A percentile compares a stretch with the other conserved stretches of the same genome.
These are phyloP conservation scores for Atkinsonella texensis DNA, from an alignment of 2,329 filamentous ascomycete species.

Conservation along the genomic window DNA sequence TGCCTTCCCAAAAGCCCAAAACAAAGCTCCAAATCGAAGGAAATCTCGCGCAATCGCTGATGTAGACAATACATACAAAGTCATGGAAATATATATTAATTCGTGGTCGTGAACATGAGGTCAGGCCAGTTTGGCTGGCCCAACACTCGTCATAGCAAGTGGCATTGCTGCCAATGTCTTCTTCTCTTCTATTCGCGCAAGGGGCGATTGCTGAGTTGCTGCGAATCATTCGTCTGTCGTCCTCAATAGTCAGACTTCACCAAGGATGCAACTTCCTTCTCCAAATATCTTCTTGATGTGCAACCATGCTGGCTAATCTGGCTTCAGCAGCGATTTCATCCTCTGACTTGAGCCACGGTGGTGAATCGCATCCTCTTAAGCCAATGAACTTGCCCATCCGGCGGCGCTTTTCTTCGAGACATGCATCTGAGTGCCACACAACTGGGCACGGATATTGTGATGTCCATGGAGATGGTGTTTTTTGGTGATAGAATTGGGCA, in stretches of 20 bases:
- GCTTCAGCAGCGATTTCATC: constrained; percentile 36
- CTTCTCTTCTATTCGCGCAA: neutral
- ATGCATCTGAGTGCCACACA: constrained; percentile 41
- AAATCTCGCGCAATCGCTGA: constrained; percentile 4
- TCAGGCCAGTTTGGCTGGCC: neutral
- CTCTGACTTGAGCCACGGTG: constrained; percentile 27
- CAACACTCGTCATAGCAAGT: neutral
- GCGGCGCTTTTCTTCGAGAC: constrained; percentile 55
- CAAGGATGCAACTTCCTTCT: constrained; percentile 31
- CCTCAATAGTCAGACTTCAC: constrained; percentile 3
- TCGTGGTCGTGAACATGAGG: neutral
- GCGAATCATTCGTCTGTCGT: neutral
- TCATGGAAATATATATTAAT: neutral
- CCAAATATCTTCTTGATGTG: constrained; percentile 32
- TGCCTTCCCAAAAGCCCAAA: neutral
- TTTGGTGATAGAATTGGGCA: constrained; percentile 63
- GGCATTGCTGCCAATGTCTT: constrained; percentile 4
- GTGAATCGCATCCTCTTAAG: constrained; percentile 42
- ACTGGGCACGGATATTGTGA: constrained; percentile 57
- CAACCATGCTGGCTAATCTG: constrained; percentile 21
- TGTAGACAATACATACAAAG: constrained; percentile 3
- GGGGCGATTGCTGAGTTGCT: neutral
- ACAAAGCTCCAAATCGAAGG: neutral
- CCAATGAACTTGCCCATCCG: constrained; percentile 66
- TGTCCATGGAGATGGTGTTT: constrained; percentile 41